Evolutionary conservation across 2,329 filamentous ascomycete genomes (phyloP).

Genomic region (Calonectria honghensis): DNA sequence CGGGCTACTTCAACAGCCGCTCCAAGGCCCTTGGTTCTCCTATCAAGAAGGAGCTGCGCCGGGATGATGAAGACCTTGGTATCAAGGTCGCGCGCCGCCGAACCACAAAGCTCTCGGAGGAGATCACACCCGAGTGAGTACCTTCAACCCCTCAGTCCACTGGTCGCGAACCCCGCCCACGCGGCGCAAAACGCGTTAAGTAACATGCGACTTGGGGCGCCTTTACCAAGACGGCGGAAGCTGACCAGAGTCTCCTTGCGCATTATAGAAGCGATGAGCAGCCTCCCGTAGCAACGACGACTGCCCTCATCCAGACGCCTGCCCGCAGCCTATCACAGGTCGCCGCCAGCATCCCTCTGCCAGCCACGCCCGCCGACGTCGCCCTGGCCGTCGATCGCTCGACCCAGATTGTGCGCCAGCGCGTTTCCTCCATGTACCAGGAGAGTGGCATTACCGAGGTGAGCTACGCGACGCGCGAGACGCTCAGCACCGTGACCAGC

Average conservation of each 20-base stretch:
- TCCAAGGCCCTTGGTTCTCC: slow-evolving; percentile 76
- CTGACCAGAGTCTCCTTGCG: slow-evolving; percentile 42
- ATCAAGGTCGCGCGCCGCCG: slow-evolving; percentile 69
- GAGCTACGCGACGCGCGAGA: slow-evolving; percentile 80
- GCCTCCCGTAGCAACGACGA: slow-evolving; percentile 60
- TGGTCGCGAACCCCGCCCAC: slow-evolving; percentile 40
- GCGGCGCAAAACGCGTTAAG: slow-evolving; percentile 38
- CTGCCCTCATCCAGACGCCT: slow-evolving; percentile 69
- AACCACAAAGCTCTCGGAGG: slow-evolving; percentile 66
- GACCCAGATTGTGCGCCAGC: slow-evolving; percentile 79
- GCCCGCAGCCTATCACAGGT: slow-evolving; percentile 73
- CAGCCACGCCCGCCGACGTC: slow-evolving; percentile 86
- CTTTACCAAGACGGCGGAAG: slow-evolving; percentile 25
- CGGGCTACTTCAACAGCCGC: slow-evolving; percentile 85
- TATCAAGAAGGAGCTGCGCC: slow-evolving; percentile 72
- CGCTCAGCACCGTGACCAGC: slow-evolving; percentile 82
- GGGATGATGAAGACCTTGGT: slow-evolving; percentile 61
- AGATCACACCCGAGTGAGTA: slow-evolving; percentile 68
- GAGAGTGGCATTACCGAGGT: slow-evolving; percentile 80
- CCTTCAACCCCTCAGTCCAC: slow-evolving; percentile 25
- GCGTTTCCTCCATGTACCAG: slow-evolving; percentile 78
- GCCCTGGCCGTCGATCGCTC: slow-evolving; percentile 85
- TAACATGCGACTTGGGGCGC: slow-evolving; percentile 30
- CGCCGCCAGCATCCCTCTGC: slow-evolving; percentile 79
- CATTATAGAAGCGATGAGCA: slow-evolving; percentile 57